Percentiles rank a stretch among this genome's conserved stretches.
phyloP scores from a whole-genome alignment of 1,284 basidiomycete species.

The Leccinum insigne region DNA sequence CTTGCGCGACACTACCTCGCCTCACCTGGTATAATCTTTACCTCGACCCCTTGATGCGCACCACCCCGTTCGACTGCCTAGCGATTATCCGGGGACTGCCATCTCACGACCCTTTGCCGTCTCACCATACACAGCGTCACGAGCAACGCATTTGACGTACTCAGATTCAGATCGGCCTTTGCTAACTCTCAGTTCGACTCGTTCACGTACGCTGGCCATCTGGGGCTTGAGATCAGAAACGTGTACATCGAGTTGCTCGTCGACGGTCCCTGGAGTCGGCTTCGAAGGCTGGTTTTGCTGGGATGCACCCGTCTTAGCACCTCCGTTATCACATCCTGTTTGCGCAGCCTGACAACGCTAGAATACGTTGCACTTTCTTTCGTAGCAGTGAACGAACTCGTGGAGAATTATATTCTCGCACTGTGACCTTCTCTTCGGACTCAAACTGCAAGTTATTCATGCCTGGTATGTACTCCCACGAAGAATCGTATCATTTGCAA shows the following conservation, averaged over 20 bases:
- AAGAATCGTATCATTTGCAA: conserved; percentile 26
- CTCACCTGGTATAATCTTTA: conserved; percentile 36
- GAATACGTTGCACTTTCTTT: conserved; percentile 41
- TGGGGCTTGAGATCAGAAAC: conserved; percentile 42
- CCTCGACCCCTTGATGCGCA: conserved; percentile 32
- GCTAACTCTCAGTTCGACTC: conserved; percentile 30
- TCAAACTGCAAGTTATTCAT: conserved; percentile 40
- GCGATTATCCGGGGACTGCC: conserved; percentile 37
- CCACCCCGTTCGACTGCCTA: conserved; percentile 33
- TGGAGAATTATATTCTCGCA: conserved; percentile 36
- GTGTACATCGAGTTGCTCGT: conserved; percentile 36
- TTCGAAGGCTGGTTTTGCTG: conserved; percentile 40
- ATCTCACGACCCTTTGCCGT: conserved; percentile 17
- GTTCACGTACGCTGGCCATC: conserved; percentile 38
- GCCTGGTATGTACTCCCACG: conserved; percentile 30
- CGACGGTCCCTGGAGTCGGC: conserved; percentile 22
- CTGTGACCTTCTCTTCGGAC: conserved; percentile 30
- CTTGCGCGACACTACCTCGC: neutral
- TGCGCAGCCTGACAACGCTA: conserved; percentile 31
- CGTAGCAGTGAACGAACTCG: conserved; percentile 38
- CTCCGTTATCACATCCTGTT: conserved; percentile 29
- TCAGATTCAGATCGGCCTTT: conserved; percentile 31
- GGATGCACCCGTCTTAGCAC: conserved; percentile 37
- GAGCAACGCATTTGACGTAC: conserved; percentile 39
- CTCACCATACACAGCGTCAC: conserved; percentile 37